A percentile compares a stretch with the other conserved stretches of the same genome.
Conservation (phyloP, 148 eudicot species). For the Camellia japonica region DNA sequence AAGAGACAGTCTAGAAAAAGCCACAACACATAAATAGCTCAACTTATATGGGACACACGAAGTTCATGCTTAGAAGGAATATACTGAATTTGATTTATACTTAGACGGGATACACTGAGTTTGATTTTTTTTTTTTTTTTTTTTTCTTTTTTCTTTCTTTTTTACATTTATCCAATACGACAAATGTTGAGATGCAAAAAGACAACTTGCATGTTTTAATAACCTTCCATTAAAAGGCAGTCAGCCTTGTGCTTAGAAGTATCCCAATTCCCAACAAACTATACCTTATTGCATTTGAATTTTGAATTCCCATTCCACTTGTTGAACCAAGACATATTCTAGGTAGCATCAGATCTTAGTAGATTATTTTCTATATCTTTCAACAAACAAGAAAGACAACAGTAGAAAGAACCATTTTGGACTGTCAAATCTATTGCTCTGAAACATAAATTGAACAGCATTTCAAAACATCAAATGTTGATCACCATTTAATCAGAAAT, state of each 20-base stretch:
- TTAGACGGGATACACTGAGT: not conserved
- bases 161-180: not conserved
- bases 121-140: not conserved
- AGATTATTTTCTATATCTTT: not conserved
- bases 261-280: not conserved
- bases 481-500: not conserved
- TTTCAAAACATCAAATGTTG: not conserved
- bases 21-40: not conserved
- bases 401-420: not conserved
- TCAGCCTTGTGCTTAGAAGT: not conserved
- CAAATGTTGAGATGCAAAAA: not conserved
- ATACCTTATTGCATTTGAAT: not conserved
- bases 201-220: conserved; percentile 3
- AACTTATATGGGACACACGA: not conserved
- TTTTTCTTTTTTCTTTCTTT: no score
- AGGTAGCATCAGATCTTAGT: not conserved
- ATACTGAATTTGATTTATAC: not conserved
- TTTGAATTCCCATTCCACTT: not conserved
- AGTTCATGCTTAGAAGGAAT: not conserved
- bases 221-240: not conserved
- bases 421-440: not conserved
- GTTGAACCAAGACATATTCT: not conserved
- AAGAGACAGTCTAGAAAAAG: no score
- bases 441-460: not conserved
- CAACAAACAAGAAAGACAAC: not conserved